These are phyloP conservation scores for Ustilago cynodontis DNA, from an alignment of 1,284 basidiomycete genomes.

Conservation along the genomic window DNA sequence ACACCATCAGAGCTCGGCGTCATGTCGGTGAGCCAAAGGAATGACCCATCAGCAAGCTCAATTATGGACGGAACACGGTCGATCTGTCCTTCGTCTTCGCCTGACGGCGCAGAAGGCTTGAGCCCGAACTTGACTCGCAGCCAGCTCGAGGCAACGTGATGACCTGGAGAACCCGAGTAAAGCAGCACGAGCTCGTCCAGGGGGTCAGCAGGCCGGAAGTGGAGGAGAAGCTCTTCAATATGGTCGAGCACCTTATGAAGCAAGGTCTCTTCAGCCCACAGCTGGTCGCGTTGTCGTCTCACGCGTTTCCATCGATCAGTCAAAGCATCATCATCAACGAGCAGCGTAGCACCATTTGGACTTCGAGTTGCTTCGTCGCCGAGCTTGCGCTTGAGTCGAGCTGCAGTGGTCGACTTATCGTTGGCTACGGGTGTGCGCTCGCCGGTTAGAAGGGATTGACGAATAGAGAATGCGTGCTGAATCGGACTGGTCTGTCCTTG, in stretches of 20 bases:
- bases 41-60: slow-evolving; percentile 41
- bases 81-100: neutral
- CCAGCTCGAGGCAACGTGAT: slow-evolving; percentile 50
- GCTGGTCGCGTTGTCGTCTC: slow-evolving; percentile 26
- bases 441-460: slow-evolving; percentile 33
- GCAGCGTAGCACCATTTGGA: neutral
- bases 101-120: slow-evolving; percentile 9
- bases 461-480: slow-evolving; percentile 27
- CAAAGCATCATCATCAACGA: slow-evolving; percentile 18
- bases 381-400: slow-evolving; percentile 24
- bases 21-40: slow-evolving; percentile 32
- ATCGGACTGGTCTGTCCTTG: slow-evolving; percentile 13
- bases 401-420: neutral
- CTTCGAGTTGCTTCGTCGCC: slow-evolving; percentile 7
- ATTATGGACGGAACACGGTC: slow-evolving; percentile 32
- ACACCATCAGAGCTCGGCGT: slow-evolving; percentile 7
- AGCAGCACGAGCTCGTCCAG: slow-evolving; percentile 30
- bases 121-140: slow-evolving; percentile 50
- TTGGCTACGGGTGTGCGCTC: neutral
- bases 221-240: slow-evolving; percentile 39
- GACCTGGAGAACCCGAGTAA: slow-evolving; percentile 29
- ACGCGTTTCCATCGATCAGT: slow-evolving; percentile 23
- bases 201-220: slow-evolving; percentile 30
- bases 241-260: slow-evolving; percentile 37
- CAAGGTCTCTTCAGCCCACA: slow-evolving; percentile 43